Evolutionary conservation across 805 yeast species (phyloP), one percentile per base, ranked within the genome.

Genomic region (Jamesozyma lodderae): DNA sequence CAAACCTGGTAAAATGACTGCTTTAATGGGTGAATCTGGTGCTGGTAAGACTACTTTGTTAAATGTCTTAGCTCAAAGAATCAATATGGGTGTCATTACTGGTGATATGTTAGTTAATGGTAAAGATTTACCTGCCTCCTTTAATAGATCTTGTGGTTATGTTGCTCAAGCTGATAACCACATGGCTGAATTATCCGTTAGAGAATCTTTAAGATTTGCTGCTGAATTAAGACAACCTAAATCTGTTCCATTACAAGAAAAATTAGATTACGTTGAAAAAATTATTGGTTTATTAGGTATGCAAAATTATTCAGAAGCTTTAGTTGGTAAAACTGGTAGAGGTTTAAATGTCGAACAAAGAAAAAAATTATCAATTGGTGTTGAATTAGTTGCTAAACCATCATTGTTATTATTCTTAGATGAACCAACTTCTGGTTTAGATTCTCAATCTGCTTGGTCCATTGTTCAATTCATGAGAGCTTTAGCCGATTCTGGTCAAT

Each of bases 11-110:
- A 80, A 82, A 41, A 67, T 81, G 59, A 81, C 88, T 30, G 90
- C 90, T 4, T 66, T 81, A 41, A 81, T 81, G 88, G 92, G 92
- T 52, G 82, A 80, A 37, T 81, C 90, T 24, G 92, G 92, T 64
- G 92, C 92, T 33, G 92, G 92, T 65, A 81, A 81, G 53, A 81
- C 92, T 19, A 82, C 90, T 3, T 64, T 81, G 41, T 67, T 82
- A 49, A 81, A 81, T 58, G 78, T 79, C 47, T 68, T 82, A 43
- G 78, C 86, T 17, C 82, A 78, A 52, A 72, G 90, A 58, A 73
- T 79, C 38, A 72, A 77, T 31, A 66, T 73, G 56, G 92, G 90
- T 60, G 77, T 75, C 14, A 73, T 81, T 30, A 72, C 85, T 27
- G 83, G 84, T 50, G 81, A 79, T 50, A 70, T 76, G 69, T 62